phyloP scores from a whole-genome alignment of 768 basidiomycete genomes.

The Suillus paluster region DNA sequence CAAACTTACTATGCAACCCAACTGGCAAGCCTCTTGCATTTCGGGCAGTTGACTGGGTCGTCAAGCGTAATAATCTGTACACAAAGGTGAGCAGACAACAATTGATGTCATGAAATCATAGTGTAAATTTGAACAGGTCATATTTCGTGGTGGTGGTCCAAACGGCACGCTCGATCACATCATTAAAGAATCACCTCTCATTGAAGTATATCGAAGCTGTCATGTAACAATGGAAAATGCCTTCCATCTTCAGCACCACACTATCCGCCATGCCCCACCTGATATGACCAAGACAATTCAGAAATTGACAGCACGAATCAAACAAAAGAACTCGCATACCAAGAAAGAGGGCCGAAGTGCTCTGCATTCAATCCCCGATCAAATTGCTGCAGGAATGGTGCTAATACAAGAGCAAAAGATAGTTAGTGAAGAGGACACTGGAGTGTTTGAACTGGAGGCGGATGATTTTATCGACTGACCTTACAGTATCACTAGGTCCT shows the following conservation, averaged over 20 bases:
- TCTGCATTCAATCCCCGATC: slow-evolving; percentile 19
- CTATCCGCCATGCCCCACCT: slow-evolving; percentile 30
- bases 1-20: slow-evolving; percentile 30
- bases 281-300: slow-evolving; percentile 32
- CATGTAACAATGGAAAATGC: slow-evolving; percentile 18
- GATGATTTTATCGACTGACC: slow-evolving; percentile 3
- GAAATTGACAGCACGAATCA: slow-evolving; percentile 4
- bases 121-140: slow-evolving; percentile 1
- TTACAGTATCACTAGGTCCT: neutral
- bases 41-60: slow-evolving; percentile 42
- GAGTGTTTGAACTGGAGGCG: neutral
- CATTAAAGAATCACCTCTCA: slow-evolving; percentile 20
- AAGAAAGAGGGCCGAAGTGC: slow-evolving; percentile 21
- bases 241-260: slow-evolving; percentile 30
- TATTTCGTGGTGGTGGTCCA: slow-evolving; percentile 2
- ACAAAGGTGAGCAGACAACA: slow-evolving; percentile 30
- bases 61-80: slow-evolving; percentile 46
- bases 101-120: neutral
- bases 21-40: slow-evolving; percentile 38
- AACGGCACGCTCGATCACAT: slow-evolving; percentile 16
- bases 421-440: slow-evolving; percentile 1
- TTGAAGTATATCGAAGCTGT: slow-evolving; percentile 14
- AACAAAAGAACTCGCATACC: neutral
- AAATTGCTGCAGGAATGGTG: slow-evolving; percentile 8
- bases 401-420: neutral